Base-by-base conservation (phyloP, 2,329 filamentous ascomycete genomes). In the Leptographium wingfieldii region DNA sequence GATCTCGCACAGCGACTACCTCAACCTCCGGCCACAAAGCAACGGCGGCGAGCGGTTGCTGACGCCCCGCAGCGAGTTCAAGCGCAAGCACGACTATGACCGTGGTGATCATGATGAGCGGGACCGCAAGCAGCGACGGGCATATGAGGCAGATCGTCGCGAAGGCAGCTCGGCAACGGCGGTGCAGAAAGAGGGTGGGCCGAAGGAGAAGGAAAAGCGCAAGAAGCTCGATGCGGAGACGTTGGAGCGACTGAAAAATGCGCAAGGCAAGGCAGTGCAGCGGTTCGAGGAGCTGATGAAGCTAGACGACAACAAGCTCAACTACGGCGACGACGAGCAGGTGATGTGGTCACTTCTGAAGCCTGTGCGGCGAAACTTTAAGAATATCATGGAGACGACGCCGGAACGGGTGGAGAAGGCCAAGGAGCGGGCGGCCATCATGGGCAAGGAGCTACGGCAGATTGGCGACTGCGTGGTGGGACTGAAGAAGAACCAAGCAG, bases 1-100 rank as follows among this genome's bases (percentile, higher is more conserved):
- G 29, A 73, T 76, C 53, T 65, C 65, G 1, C 59, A 61, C 59
- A 65, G 64, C 58, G 64, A 65, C 62, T 65, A 65, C 43, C 63
- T 65, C 29, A 65, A 64, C 40, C 60, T 65, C 22, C 64, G 64
- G 16, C 64, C 64, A 22, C 57, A 61, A 25, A 64, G 60, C 55
- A 58, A 43, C 9, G 71, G 73, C 16, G 79, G 80, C 14, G 81
- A 83, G 22, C 74, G 77, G 14, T 58, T 65, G 22, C 27, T 65
- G 57, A 56, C 63, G n/a, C 77, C 78, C 1, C 73, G 79, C 29
- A 76, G 77, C 1, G 82, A 85, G 46, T 72, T 76, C 57, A 86
- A 86, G 72, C 78, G 83, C 57, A 86, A 85, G 68, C 80, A 85
- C 62, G 79, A 77, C 59, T 76, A 76, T 35, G 77, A 80, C 55